Base-by-base conservation (phyloP, 2,329 filamentous ascomycete genomes). In the Dryadomyces quercivorus region DNA sequence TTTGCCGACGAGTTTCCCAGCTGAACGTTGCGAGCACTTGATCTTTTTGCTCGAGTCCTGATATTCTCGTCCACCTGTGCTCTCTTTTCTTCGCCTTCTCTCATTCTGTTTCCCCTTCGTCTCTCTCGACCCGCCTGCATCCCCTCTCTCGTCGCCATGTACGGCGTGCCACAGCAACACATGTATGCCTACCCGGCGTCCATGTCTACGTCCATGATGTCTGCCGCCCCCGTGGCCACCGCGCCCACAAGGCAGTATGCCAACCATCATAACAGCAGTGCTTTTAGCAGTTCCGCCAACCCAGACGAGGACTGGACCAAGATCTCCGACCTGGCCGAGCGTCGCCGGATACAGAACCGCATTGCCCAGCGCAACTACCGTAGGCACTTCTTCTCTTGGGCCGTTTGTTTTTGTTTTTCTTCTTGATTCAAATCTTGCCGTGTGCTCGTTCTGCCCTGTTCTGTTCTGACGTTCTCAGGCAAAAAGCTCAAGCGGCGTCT, bases 221-320 rank as follows among this genome's bases (percentile, higher is more conserved):
- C 52, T 20, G 18, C 56, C 4, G 49, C 55, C 10, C 56, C 59
- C 36, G 62, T 74, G 62, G 69, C 59, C 22, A 61, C 59, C 1
- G 55, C 59, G 46, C 62, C 74, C 54, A 76, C 83, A 52, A 81
- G 85, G 68, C 84, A 88, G 66, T 84, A 85, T 63, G 76, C 81
- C 44, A 78, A 74, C 60, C 84, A 89, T 66, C 85, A 84, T 67
- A 94, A 88, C 58, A 95, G 89, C 74, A 95, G 89, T 72, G 92
- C 92, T 63, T 95, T 95, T 76, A 94, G 88, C 72, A 86, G 86
- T 64, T 94, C 89, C 60, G 92, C 91, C 63, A 94, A 95, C 69
- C 88, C 92, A 54, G 91, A 96, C 66, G 92, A 97, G 73, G 92
- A 97, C 74, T 97, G 92, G 92, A 96, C 92, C 67, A 95, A 96